A percentile compares a stretch with the other conserved stretches of the same genome.
Conservation (phyloP, 2,329 filamentous ascomycete genomes). For the Pseudogymnoascus sp. region DNA sequence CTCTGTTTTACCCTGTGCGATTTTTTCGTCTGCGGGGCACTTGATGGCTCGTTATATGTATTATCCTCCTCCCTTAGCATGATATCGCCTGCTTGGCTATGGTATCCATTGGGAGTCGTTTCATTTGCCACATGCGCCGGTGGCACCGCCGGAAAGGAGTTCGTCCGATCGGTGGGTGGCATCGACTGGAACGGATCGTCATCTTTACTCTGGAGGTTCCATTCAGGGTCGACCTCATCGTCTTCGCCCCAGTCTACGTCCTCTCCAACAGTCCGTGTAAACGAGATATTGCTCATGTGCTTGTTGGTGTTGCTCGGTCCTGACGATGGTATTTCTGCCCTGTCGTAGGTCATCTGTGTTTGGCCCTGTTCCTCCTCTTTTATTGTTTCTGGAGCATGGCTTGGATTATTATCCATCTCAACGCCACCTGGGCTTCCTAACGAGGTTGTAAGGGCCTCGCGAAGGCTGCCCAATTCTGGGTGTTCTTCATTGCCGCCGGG, state of each 20-base stretch:
- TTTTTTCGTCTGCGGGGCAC: not conserved
- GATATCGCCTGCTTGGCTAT: constrained; percentile 45
- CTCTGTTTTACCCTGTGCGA: not conserved
- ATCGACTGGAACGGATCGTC: constrained; percentile 54
- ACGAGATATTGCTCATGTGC: constrained; percentile 54
- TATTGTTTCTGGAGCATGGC: constrained; percentile 15
- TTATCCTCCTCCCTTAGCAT: constrained; percentile 23
- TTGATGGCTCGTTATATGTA: not conserved
- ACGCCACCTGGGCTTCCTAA: constrained; percentile 21
- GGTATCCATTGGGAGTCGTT: constrained; percentile 32
- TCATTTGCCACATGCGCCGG: constrained; percentile 29
- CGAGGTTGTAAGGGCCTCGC: constrained; percentile 22
- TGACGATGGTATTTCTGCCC: constrained; percentile 19
- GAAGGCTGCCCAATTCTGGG: constrained; percentile 19
- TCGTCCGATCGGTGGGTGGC: constrained; percentile 48
- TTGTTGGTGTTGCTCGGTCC: constrained; percentile 34
- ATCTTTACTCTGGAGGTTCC: constrained; percentile 42
- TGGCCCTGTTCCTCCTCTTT: constrained; percentile 12
- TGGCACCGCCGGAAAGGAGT: constrained; percentile 54
- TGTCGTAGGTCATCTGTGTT: constrained; percentile 1
- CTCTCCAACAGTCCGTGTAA: constrained; percentile 55
- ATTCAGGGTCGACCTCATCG: constrained; percentile 44
- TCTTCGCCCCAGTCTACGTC: constrained; percentile 53
- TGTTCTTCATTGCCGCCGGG: constrained; percentile 15
- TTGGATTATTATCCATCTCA: constrained; percentile 21